These are phyloP conservation scores for Candida silvatica DNA, from an alignment of 805 yeast genomes.

Conservation along the genomic window DNA sequence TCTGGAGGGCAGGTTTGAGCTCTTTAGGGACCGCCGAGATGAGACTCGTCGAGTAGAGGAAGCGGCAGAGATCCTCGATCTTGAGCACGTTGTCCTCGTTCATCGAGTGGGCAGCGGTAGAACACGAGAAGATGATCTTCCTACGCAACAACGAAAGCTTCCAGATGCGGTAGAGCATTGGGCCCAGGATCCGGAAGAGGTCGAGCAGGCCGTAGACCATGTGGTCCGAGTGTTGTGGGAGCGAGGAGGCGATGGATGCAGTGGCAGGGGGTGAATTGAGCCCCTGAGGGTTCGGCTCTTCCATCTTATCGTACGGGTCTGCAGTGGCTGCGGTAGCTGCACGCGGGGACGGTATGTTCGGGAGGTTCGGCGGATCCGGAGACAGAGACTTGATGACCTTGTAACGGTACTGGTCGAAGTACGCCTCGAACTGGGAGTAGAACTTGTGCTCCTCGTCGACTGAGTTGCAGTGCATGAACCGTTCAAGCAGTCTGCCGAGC, in stretches of 20 bases:
- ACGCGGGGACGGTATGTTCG: neutral
- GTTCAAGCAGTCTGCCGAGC: slow-evolving; percentile 24
- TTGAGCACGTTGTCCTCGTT: slow-evolving; percentile 7
- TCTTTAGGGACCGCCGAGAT: slow-evolving; percentile 60
- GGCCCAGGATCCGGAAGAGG: slow-evolving; percentile 48
- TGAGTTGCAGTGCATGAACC: slow-evolving; percentile 17
- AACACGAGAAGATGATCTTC: slow-evolving; percentile 37
- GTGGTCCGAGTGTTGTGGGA: slow-evolving; percentile 20
- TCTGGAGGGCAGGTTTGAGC: slow-evolving; percentile 22
- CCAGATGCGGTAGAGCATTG: slow-evolving; percentile 56
- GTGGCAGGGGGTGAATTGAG: too few relatives aligned
- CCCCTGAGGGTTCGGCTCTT: neutral
- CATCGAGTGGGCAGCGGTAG: slow-evolving; percentile 12
- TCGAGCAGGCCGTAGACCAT: slow-evolving; percentile 38
- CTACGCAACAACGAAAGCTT: slow-evolving; percentile 53
- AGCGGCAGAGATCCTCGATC: slow-evolving; percentile 35
- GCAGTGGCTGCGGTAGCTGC: neutral
- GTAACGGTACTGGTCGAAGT: slow-evolving; percentile 12
- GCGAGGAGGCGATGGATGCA: neutral
- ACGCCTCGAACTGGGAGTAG: slow-evolving; percentile 15
- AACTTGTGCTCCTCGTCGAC: slow-evolving; percentile 11
- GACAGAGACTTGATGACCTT: slow-evolving; percentile 1
- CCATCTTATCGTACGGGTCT: neutral
- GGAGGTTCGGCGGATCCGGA: neutral
- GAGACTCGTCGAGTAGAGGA: slow-evolving; percentile 49